Base-by-base conservation (phyloP, 148 eudicot species). In the Polygonum maritimum region DNA sequence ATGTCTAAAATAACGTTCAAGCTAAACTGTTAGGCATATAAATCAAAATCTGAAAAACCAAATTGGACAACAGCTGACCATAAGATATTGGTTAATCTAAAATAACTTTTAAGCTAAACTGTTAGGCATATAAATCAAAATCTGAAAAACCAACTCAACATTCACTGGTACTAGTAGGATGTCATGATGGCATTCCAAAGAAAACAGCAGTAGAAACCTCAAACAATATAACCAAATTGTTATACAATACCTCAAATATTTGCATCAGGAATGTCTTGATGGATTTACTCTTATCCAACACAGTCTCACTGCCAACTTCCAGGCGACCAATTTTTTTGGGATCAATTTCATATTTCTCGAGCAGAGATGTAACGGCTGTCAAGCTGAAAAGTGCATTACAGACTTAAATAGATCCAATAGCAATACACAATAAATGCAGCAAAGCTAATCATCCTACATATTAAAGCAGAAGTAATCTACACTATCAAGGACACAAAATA, bases 231-330 rank as follows among this genome's bases (percentile, higher is more conserved):
- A 22, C 26, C 15, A 26, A 5, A 70, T 16, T 16, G 22, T 70
- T 2, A 18, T 31, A 38, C 40, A 62, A 75, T 86, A 93, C 96
- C 99, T 92, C 99, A 76, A 95, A 95, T 78, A 88, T 82, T 80
- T 91, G 92, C 99, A 95, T 95, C 79, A 95, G 87, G 83, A 95
- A 95, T 65, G 99, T 95, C 88, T 95, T 95, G 78, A 95, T 95
- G 79, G 99, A 90, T 83, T 95, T 95, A 89, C 99, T 95, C 86
- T 95, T 95, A 83, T 95, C 97, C 78, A 95, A 84, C 65, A 95
- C 99, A 80, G 99, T 95, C 86, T 95, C 97, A 76, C 99, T 95
- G 74, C 97, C 99, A 54, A 92, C 97, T 91, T 95, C 99, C 72
- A 95, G 82, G 54, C 99, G 89, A 65, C 99, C 99, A 80, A 95